Evolutionary conservation across 2,329 filamentous ascomycete species (phyloP).

Genomic region (Stromatinia cepivora): DNA sequence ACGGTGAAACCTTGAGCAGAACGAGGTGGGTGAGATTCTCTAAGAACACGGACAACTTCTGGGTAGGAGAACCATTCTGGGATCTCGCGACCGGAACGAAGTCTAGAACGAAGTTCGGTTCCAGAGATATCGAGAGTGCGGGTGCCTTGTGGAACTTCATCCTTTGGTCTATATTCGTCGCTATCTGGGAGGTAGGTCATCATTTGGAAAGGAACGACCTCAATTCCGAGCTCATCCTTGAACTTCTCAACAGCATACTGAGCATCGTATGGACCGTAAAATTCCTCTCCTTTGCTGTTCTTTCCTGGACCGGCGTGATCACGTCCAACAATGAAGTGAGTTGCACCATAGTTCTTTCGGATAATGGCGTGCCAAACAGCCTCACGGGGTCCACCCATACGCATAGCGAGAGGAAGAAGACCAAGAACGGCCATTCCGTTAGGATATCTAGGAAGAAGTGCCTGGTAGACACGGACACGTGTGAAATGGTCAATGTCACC

Average conservation of each 20-base stretch:
- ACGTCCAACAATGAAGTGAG: slow-evolving; percentile 98
- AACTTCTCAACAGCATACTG: slow-evolving; percentile 97
- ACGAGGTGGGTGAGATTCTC: slow-evolving; percentile 92
- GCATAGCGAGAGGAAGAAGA: slow-evolving; percentile 94
- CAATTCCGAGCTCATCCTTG: slow-evolving; percentile 92
- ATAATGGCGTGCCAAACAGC: slow-evolving; percentile 99
- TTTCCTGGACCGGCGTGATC: slow-evolving; percentile 98
- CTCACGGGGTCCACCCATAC: slow-evolving; percentile 97
- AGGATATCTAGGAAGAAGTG: slow-evolving; percentile 91
- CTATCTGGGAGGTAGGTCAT: slow-evolving; percentile 98
- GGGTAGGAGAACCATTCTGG: slow-evolving; percentile 99
- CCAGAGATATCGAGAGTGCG: slow-evolving; percentile 87
- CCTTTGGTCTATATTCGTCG: slow-evolving; percentile 93
- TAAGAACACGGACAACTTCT: slow-evolving; percentile 93
- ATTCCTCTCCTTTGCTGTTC: slow-evolving; percentile 95
- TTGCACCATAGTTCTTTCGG: slow-evolving; percentile 98
- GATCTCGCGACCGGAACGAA: slow-evolving; percentile 89
- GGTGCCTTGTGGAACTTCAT: slow-evolving; percentile 80
- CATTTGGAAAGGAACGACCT: slow-evolving; percentile 99
- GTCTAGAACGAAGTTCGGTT: slow-evolving; percentile 87
- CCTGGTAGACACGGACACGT: slow-evolving; percentile 97
- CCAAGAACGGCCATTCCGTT: slow-evolving; percentile 98
- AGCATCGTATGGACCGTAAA: slow-evolving; percentile 97
- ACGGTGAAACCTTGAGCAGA: slow-evolving; percentile 94
- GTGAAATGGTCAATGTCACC: slow-evolving; percentile 99